These are phyloP conservation scores for Eutypa lata DNA, from an alignment of 2,329 filamentous ascomycete genomes.

Conservation along the genomic window DNA sequence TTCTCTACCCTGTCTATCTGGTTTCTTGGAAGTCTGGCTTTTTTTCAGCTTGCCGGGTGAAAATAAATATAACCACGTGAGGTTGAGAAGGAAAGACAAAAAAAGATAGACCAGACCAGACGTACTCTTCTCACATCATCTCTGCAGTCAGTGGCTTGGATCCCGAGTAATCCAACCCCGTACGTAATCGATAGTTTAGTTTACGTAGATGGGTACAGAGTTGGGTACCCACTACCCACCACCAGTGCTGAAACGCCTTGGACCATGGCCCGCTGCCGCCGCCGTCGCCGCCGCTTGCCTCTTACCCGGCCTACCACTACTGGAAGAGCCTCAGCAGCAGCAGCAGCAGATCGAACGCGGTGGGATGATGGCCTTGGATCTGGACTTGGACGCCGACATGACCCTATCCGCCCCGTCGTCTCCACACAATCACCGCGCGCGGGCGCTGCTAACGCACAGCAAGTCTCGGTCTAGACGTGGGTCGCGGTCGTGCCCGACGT, in stretches of 20 bases:
- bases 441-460: too few relatives aligned
- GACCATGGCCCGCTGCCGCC: not conserved
- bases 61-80: not conserved
- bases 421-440: not conserved
- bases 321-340: not conserved
- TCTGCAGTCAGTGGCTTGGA: too few relatives aligned
- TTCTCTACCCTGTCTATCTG: not conserved
- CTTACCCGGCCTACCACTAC: too few relatives aligned
- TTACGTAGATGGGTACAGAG: not conserved
- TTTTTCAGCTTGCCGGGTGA: not conserved
- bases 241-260: not conserved
- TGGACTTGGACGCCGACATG: not conserved
- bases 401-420: not conserved
- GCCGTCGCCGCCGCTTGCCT: not conserved
- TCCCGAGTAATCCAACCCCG: too few relatives aligned
- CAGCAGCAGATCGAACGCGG: not conserved
- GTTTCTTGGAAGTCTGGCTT: not conserved
- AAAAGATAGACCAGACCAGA: not conserved
- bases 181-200: too few relatives aligned
- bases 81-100: not conserved
- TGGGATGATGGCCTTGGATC: too few relatives aligned
- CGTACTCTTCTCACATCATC: not conserved
- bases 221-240: not conserved
- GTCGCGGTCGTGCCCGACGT: not conserved
- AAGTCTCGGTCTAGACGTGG: not conserved